phyloP scores from a whole-genome alignment of 75 land plant species.

The Larix kaempferi region DNA sequence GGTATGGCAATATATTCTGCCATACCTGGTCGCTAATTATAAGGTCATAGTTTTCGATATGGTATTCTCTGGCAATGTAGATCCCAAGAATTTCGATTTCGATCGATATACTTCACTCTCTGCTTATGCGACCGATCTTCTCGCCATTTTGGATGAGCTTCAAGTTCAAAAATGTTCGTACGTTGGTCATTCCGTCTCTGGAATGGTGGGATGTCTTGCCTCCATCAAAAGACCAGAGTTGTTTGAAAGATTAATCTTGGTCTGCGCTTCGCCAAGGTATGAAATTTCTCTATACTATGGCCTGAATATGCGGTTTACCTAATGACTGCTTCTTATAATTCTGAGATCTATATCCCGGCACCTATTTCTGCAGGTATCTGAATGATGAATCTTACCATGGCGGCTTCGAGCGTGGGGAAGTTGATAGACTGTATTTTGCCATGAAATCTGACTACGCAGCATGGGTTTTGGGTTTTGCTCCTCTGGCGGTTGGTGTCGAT shows the following conservation, averaged over 20 bases:
- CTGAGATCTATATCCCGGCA: too few relatives aligned
- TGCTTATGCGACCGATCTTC: slow-evolving; percentile 52
- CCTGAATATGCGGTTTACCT: too few relatives aligned
- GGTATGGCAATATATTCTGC: slow-evolving; percentile 55
- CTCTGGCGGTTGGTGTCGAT: slow-evolving; percentile 22
- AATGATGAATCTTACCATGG: slow-evolving; percentile 63
- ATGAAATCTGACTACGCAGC: slow-evolving; percentile 42
- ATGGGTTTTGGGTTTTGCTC: slow-evolving; percentile 46
- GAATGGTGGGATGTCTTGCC: slow-evolving; percentile 81
- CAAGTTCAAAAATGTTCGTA: slow-evolving; percentile 20
- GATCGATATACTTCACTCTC: slow-evolving; percentile 4
- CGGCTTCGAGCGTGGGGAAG: slow-evolving; percentile 45
- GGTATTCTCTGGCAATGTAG: slow-evolving; percentile 40
- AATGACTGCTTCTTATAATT: too few relatives aligned
- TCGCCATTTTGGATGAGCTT: slow-evolving; percentile 47
- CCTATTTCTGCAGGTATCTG: slow-evolving; percentile 40
- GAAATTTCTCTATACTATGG: background rate
- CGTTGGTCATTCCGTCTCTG: slow-evolving; percentile 80
- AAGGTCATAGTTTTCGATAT: slow-evolving; percentile 55
- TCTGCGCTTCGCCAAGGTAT: slow-evolving; percentile 75
- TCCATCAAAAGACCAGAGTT: slow-evolving; percentile 59
- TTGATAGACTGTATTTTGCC: slow-evolving; percentile 35
- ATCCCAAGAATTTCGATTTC: slow-evolving; percentile 14
- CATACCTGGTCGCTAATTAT: slow-evolving; percentile 27
- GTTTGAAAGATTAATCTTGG: slow-evolving; percentile 56